Evolutionary conservation across 192 early-diverging fungal genomes (phyloP).

Genomic region (Rhizophagus prolifer): DNA sequence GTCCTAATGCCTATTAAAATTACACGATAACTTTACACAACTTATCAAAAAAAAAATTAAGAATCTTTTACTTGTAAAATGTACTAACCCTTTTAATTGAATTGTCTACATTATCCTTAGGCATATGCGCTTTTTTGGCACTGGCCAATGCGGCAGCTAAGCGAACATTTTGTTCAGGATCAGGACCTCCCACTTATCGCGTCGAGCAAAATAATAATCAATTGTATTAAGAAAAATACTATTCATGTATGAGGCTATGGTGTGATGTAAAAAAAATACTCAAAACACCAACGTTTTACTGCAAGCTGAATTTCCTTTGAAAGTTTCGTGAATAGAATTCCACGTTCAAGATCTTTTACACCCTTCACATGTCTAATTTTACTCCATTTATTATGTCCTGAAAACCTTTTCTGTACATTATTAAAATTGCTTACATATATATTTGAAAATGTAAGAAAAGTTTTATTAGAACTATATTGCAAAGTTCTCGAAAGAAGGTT

Average conservation of each 20-base stretch:
- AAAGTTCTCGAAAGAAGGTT: not conserved
- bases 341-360: slow-evolving; percentile 54
- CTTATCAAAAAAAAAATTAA: not conserved
- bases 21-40: not conserved
- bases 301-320: slow-evolving; percentile 63
- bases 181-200: slow-evolving; percentile 51
- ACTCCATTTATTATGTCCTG: slow-evolving; percentile 66
- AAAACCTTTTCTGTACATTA: slow-evolving; percentile 20
- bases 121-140: slow-evolving; percentile 61
- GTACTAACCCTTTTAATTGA: slow-evolving; percentile 62
- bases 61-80: not conserved
- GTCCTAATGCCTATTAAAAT: slow-evolving; percentile 26
- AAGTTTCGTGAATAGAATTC: slow-evolving; percentile 54
- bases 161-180: slow-evolving; percentile 56
- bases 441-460: not conserved
- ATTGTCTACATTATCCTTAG: slow-evolving; percentile 69
- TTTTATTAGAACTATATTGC: not conserved
- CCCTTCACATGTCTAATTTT: slow-evolving; percentile 63
- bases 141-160: slow-evolving; percentile 56
- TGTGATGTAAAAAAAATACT: not conserved
- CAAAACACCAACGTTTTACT: slow-evolving; percentile 47
- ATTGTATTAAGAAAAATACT: not conserved
- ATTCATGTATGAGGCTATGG: not conserved
- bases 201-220: not conserved
- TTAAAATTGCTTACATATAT: not conserved